Conservation (phyloP, 805 yeast species). For the Scheffersomyces coipomensis region DNA sequence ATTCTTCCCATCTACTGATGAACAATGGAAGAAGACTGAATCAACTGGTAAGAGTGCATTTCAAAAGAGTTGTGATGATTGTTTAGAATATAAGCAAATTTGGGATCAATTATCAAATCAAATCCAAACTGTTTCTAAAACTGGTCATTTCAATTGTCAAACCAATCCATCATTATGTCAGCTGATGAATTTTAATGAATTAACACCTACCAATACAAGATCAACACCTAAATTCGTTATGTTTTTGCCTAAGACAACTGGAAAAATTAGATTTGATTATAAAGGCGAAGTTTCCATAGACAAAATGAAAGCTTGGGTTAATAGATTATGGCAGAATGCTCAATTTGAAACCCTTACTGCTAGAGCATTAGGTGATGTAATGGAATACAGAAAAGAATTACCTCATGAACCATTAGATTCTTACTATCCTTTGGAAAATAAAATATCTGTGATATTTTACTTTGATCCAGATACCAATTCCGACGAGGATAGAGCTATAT, state of each 20-base stretch:
- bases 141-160: slow-evolving; percentile 63
- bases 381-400: slow-evolving; percentile 26
- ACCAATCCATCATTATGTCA: slow-evolving; percentile 50
- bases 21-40: slow-evolving; percentile 34
- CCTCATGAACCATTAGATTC: slow-evolving; percentile 29
- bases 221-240: slow-evolving; percentile 43
- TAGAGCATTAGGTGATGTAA: slow-evolving; percentile 24
- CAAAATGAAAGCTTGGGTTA: slow-evolving; percentile 42
- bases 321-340: slow-evolving; percentile 46
- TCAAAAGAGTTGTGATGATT: slow-evolving; percentile 41
- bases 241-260: slow-evolving; percentile 50
- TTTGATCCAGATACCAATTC: slow-evolving; percentile 50
- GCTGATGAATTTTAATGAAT: slow-evolving; percentile 43
- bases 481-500: slow-evolving; percentile 60
- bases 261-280: slow-evolving; percentile 50
- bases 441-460: slow-evolving; percentile 52
- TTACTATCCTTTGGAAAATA: slow-evolving; percentile 38
- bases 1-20: slow-evolving; percentile 60
- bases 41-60: slow-evolving; percentile 33
- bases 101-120: slow-evolving; percentile 62
- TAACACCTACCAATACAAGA: slow-evolving; percentile 15
- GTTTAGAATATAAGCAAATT: slow-evolving; percentile 48
- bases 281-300: slow-evolving; percentile 30
- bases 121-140: slow-evolving; percentile 32
- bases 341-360: slow-evolving; percentile 33